Evolutionary conservation across 768 basidiomycete species (phyloP), one percentile per base, ranked within the genome.

Genomic region (Boletus vinaceobasis): DNA sequence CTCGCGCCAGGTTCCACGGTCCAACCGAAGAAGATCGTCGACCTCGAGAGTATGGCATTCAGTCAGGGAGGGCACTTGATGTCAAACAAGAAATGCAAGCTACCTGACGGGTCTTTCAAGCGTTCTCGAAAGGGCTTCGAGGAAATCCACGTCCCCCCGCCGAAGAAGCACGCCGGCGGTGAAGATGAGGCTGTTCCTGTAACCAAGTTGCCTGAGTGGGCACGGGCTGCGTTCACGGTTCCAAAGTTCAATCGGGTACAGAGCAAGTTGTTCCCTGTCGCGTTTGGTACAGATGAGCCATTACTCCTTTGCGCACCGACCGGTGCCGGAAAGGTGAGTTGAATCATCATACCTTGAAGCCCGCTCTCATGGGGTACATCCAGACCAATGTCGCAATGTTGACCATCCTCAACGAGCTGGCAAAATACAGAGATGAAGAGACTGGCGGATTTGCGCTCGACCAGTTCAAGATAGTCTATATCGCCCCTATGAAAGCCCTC

Each of bases 381-480:
- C 37, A 97, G 95, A 99, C 97, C 17, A 99, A 99, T 64, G 96
- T 98, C 31, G 97, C 97, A 32, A 92, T 98, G 84, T 79, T 99
- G 11, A 86, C 94, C 0, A 89, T 99, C 59, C 83, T 99, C 26
- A 90, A 93, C 68, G 93, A 97, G 64, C 81, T 99, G 23, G 75
- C 80, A 33, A 96, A 97, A 65, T 85, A 89, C 70, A 85, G 93
- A n/a, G 83, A 95, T 65, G 87, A 88, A 42, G 78, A 77, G 17
- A 88, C 90, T 0, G 91, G 91, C 36, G 71, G 73, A 10, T 90
- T 97, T 65, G 90, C 93, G 65, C 79, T 94, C 33, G 87, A 90
- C 57, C 76, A 88, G 0, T 97, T 98, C 83, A 99, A 99, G 74
- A 89, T 97, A 51, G 85, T 99, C 61, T 99, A 98, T 69, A 85